Evolutionary conservation across 495 filamentous ascomycete genomes (phyloP).

Genomic region (Hypoxylon subgilvum): DNA sequence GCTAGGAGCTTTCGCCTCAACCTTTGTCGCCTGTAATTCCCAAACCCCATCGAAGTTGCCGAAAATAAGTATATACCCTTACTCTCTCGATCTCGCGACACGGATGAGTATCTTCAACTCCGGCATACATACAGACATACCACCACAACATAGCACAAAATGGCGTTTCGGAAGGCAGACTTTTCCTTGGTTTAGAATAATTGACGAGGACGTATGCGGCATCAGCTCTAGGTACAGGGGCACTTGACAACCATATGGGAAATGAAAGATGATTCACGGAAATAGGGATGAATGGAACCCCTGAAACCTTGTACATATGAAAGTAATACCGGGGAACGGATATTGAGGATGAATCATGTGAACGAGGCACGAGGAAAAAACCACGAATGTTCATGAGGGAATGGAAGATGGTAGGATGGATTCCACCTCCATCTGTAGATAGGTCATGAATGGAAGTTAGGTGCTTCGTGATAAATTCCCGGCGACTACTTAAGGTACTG

Average conservation of each 20-base stretch:
- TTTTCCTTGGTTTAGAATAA: slow-evolving; percentile 17
- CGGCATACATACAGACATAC: slow-evolving; percentile 21
- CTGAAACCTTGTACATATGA: slow-evolving; percentile 32
- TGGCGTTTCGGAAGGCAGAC: slow-evolving; percentile 27
- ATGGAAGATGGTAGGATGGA: slow-evolving; percentile 1
- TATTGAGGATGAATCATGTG: neutral
- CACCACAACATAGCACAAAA: slow-evolving; percentile 10
- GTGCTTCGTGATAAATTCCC: slow-evolving; percentile 9
- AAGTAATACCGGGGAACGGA: slow-evolving; percentile 12
- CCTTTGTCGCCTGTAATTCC: slow-evolving; percentile 27
- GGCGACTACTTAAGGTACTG: neutral
- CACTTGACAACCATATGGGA: slow-evolving; percentile 6
- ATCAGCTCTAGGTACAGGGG: neutral
- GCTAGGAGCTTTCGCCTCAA: neutral
- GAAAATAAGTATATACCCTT: slow-evolving; percentile 19
- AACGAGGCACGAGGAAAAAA: slow-evolving; percentile 2
- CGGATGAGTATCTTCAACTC: slow-evolving; percentile 8
- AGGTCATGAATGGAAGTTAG: slow-evolving; percentile 11
- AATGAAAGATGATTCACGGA: slow-evolving; percentile 13
- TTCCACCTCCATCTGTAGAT: slow-evolving; percentile 2
- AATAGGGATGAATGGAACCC: slow-evolving; percentile 4
- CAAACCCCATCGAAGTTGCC: slow-evolving; percentile 19
- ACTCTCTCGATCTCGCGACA: neutral
- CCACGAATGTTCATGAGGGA: neutral
- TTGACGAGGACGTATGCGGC: slow-evolving; percentile 19